These are phyloP conservation scores for Fusarium lateritium DNA, from an alignment of 2,329 filamentous ascomycete species.

Conservation along the genomic window DNA sequence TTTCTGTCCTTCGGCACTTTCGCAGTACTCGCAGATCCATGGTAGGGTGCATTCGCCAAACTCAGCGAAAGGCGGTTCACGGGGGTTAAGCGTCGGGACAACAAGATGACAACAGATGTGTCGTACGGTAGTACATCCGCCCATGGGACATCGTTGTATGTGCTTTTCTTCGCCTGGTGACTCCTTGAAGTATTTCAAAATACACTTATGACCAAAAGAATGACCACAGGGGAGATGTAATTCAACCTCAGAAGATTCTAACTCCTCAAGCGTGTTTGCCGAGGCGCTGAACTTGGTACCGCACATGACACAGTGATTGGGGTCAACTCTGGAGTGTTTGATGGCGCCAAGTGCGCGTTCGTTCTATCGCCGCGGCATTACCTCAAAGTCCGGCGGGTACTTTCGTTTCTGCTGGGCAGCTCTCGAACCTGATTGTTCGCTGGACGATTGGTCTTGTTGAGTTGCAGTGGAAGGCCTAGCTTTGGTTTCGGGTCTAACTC, in stretches of 20 bases:
- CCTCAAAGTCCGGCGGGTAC: neutral
- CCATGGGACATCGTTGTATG: neutral
- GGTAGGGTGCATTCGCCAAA: neutral
- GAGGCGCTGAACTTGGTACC: neutral
- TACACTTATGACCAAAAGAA: conserved; percentile 44
- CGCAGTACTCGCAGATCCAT: conserved; percentile 6
- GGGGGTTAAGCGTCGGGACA: neutral
- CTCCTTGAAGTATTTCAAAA: conserved; percentile 16
- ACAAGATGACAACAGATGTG: conserved; percentile 35
- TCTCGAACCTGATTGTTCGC: neutral
- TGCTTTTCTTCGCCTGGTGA: neutral
- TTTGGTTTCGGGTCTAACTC: neutral
- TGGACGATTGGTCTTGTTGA: neutral
- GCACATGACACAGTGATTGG: conserved; percentile 14
- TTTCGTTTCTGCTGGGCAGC: neutral
- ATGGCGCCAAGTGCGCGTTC: neutral
- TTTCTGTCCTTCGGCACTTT: no score
- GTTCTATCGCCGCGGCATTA: neutral
- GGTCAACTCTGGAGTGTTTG: neutral
- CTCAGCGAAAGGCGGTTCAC: neutral
- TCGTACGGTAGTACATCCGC: conserved; percentile 29
- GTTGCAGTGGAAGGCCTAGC: neutral
- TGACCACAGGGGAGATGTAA: conserved; percentile 50
- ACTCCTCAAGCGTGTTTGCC: neutral
- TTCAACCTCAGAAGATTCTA: conserved; percentile 20